Evolutionary conservation across 1,139 yeast genomes (phyloP).

Genomic region (Protomyces inouyei): DNA sequence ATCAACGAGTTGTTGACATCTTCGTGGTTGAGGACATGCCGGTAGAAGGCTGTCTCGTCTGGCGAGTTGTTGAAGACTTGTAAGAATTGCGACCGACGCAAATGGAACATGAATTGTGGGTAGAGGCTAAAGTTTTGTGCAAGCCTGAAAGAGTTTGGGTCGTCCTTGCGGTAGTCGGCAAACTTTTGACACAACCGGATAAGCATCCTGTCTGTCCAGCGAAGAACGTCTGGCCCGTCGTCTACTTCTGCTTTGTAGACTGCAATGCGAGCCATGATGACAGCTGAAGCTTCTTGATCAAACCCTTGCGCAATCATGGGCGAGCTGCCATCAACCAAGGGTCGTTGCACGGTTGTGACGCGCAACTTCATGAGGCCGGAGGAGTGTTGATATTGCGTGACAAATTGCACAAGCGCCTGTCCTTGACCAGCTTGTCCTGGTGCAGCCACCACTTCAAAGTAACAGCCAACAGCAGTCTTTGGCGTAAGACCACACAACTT

Average conservation of each 20-base stretch:
- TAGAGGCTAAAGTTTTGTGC: slow-evolving; percentile 76
- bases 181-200: slow-evolving; percentile 81
- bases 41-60: slow-evolving; percentile 95
- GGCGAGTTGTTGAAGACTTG: slow-evolving; percentile 98
- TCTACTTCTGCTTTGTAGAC: slow-evolving; percentile 80
- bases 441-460: slow-evolving; percentile 65
- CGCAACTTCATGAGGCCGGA: slow-evolving; percentile 67
- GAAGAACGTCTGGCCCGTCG: slow-evolving; percentile 66
- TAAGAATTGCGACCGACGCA: slow-evolving; percentile 92
- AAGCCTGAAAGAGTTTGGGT: slow-evolving; percentile 67
- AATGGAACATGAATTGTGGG: slow-evolving; percentile 93
- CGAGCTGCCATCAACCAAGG: slow-evolving; percentile 51
- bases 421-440: slow-evolving; percentile 43
- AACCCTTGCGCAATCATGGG: slow-evolving; percentile 59
- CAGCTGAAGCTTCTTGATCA: slow-evolving; percentile 99
- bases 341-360: slow-evolving; percentile 80
- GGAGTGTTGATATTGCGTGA: slow-evolving; percentile 69
- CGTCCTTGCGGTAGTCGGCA: slow-evolving; percentile 80
- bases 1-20: slow-evolving; percentile 89
- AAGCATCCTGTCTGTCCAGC: slow-evolving; percentile 82
- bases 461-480: slow-evolving; percentile 76
- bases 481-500: slow-evolving; percentile 79
- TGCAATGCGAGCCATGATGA: slow-evolving; percentile 87
- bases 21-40: slow-evolving; percentile 86
- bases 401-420: slow-evolving; percentile 55